Evolutionary conservation across 176 grass and related monocot genomes (phyloP).

Genomic region (Ananas comosus): DNA sequence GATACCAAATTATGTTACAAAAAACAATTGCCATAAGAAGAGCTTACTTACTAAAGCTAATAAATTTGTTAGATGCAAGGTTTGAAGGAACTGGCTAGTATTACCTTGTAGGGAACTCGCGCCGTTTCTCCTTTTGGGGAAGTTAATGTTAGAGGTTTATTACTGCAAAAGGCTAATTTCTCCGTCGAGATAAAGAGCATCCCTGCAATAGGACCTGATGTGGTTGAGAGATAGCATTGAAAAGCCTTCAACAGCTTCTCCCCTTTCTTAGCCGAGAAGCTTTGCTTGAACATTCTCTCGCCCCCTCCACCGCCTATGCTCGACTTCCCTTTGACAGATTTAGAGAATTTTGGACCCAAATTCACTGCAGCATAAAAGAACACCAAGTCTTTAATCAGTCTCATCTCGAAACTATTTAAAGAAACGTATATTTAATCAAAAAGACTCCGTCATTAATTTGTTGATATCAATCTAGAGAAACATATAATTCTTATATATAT

Average conservation of each 20-base stretch:
- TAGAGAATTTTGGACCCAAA: slow-evolving; percentile 55
- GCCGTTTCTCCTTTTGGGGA: slow-evolving; percentile 40
- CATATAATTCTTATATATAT: too few relatives aligned
- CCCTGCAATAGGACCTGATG: slow-evolving; percentile 70
- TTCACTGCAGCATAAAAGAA: slow-evolving; percentile 22
- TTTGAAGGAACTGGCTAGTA: not conserved
- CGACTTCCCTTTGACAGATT: slow-evolving; percentile 74
- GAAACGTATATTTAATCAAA: too few relatives aligned
- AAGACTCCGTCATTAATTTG: too few relatives aligned
- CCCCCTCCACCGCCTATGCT: slow-evolving; percentile 58
- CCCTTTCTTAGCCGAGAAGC: slow-evolving; percentile 48
- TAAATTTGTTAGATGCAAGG: not conserved
- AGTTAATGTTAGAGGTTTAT: slow-evolving; percentile 57
- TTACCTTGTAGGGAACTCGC: slow-evolving; percentile 66
- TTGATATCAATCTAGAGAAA: too few relatives aligned
- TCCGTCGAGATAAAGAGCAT: slow-evolving; percentile 76
- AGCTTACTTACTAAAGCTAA: not conserved
- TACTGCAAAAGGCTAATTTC: slow-evolving; percentile 78
- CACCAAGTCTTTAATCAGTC: too few relatives aligned
- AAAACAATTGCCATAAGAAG: not conserved
- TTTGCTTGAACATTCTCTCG: slow-evolving; percentile 58
- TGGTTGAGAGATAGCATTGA: slow-evolving; percentile 92
- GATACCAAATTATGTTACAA: not conserved
- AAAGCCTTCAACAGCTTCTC: slow-evolving; percentile 55
- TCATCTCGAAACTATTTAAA: too few relatives aligned